Percentiles rank a stretch among this genome's conserved stretches.
These are phyloP conservation scores for Yarrowia sp. DNA, from an alignment of 805 yeast species.

Conservation along the genomic window DNA sequence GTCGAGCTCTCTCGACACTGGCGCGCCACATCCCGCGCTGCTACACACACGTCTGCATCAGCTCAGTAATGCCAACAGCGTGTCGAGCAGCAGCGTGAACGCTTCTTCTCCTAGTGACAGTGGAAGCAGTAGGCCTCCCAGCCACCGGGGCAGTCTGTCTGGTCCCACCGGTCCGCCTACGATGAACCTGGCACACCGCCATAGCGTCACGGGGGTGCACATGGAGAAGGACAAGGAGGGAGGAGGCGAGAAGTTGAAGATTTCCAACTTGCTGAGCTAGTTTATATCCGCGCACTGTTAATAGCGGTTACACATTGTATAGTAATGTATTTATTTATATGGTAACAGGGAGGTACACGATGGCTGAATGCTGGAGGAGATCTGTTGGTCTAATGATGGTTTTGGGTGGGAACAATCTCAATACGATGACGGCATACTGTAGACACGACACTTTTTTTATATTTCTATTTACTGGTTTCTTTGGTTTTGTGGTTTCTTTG, in stretches of 20 bases:
- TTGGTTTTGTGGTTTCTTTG: too few species aligned
- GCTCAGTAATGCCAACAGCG: background rate
- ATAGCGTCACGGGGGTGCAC: background rate
- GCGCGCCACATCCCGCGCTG: conserved; percentile 12
- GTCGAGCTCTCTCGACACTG: background rate
- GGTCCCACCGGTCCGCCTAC: background rate
- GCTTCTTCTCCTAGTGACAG: background rate
- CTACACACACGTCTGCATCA: conserved; percentile 18
- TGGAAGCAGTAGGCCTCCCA: conserved; percentile 5
- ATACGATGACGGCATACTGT: too few species aligned
- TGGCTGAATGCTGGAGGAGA: too few species aligned
- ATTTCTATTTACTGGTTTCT: too few species aligned
- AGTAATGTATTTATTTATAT: conserved; percentile 13
- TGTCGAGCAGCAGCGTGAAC: background rate
- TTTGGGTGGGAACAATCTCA: too few species aligned
- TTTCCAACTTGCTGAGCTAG: conserved; percentile 2
- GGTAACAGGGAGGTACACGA: too few species aligned
- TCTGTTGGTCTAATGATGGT: too few species aligned
- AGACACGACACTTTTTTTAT: too few species aligned
- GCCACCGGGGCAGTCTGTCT: background rate
- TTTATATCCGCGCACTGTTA: background rate
- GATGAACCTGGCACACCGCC: background rate
- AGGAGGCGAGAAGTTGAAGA: background rate
- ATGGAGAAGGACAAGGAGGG: conserved; percentile 4
- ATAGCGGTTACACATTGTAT: conserved; percentile 20